Conservation (phyloP, 2,329 filamentous ascomycete species). For the Neofusicoccum laricinum region DNA sequence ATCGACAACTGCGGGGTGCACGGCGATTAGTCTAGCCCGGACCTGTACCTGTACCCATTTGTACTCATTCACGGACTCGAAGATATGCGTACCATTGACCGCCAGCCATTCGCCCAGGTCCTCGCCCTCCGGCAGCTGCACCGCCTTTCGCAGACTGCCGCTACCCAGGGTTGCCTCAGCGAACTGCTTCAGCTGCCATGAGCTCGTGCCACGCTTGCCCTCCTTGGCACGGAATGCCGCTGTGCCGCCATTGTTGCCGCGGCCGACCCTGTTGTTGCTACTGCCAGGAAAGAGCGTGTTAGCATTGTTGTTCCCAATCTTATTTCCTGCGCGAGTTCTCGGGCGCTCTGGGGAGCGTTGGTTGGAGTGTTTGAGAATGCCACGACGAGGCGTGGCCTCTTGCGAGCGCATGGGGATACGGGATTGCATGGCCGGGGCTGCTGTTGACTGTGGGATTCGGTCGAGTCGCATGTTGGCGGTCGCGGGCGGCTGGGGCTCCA, state of each 20-base stretch:
- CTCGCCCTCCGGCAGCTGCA: slow-evolving; percentile 94
- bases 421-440: slow-evolving; percentile 23
- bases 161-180: slow-evolving; percentile 95
- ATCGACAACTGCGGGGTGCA: slow-evolving; percentile 76
- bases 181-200: slow-evolving; percentile 94
- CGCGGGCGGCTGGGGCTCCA: background rate
- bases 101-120: slow-evolving; percentile 98
- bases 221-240: slow-evolving; percentile 89
- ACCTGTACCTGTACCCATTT: background rate
- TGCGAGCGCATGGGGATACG: slow-evolving; percentile 29
- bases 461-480: background rate
- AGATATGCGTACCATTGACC: slow-evolving; percentile 74
- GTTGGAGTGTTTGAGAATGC: background rate
- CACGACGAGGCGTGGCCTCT: background rate
- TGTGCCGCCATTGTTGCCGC: slow-evolving; percentile 33
- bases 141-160: slow-evolving; percentile 91
- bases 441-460: slow-evolving; percentile 8
- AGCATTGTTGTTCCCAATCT: slow-evolving; percentile 7
- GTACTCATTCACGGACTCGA: background rate
- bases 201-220: slow-evolving; percentile 79
- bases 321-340: background rate
- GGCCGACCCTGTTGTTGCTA: slow-evolving; percentile 16
- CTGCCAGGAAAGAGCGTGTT: background rate
- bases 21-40: slow-evolving; percentile 18
- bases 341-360: background rate